Evolutionary conservation across 768 basidiomycete genomes (phyloP).

Genomic region (Pulveroboletus sp.): DNA sequence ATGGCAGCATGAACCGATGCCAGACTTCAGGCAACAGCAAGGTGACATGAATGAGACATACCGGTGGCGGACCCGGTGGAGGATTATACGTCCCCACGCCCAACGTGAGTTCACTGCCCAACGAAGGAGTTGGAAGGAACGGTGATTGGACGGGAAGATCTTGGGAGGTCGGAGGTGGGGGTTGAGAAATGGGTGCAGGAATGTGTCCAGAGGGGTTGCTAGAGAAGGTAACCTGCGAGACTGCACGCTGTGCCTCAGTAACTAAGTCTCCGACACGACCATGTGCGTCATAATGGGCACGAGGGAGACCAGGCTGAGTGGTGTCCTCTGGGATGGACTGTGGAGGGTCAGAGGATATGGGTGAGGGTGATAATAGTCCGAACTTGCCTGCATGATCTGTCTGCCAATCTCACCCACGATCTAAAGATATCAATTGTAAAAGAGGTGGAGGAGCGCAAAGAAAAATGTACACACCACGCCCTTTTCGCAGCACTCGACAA

Average conservation of each 20-base stretch:
- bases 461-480: conserved; percentile 44
- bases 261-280: conserved; percentile 59
- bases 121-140: conserved; percentile 32
- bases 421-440: conserved; percentile 18
- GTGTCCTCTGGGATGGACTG: conserved; percentile 80
- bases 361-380: not conserved
- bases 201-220: conserved; percentile 32
- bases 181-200: conserved; percentile 3
- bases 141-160: conserved; percentile 7
- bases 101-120: conserved; percentile 30
- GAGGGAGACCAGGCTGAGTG: conserved; percentile 76
- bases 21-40: conserved; percentile 22
- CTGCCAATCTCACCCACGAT: conserved; percentile 52
- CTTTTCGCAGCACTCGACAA: conserved; percentile 83
- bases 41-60: conserved; percentile 15
- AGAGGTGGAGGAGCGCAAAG: not conserved
- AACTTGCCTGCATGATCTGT: conserved; percentile 39
- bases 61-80: conserved; percentile 12
- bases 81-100: conserved; percentile 9
- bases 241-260: conserved; percentile 56
- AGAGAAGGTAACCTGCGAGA: conserved; percentile 51
- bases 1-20: conserved; percentile 4
- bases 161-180: not conserved
- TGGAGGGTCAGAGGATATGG: conserved; percentile 1
- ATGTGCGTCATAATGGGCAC: conserved; percentile 70